Percentiles rank a stretch among this genome's conserved stretches.
phyloP scores from a whole-genome alignment of 2,329 filamentous ascomycete species.

The Rhynchosporium graminicola region DNA sequence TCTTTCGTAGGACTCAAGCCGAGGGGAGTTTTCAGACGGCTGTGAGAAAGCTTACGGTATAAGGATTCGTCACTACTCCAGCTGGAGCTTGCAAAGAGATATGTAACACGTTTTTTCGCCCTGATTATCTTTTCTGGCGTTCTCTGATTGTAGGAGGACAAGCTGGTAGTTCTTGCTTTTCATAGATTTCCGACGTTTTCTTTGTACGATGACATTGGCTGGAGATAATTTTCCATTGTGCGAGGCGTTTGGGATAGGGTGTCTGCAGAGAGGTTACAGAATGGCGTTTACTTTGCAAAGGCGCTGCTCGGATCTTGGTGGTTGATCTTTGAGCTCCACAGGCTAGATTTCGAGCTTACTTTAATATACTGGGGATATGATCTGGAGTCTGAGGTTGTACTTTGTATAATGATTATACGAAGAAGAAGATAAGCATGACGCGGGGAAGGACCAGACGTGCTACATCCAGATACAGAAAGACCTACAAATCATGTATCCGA shows the following conservation, averaged over 20 bases:
- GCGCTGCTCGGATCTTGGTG: neutral
- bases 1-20: conserved; percentile 33
- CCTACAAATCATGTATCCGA: neutral
- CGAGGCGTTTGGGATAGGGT: neutral
- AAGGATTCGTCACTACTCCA: neutral
- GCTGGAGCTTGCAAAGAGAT: neutral
- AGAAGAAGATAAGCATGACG: conserved; percentile 1
- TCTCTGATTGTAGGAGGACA: neutral
- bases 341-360: neutral
- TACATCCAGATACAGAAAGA: neutral
- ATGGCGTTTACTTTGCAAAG: neutral
- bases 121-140: neutral
- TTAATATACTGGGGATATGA: neutral
- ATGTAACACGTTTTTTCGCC: neutral
- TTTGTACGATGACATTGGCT: neutral
- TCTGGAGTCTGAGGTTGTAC: neutral
- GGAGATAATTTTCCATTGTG: neutral
- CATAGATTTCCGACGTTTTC: neutral
- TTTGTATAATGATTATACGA: conserved; percentile 7
- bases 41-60: conserved; percentile 18
- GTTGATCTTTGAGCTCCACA: neutral
- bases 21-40: conserved; percentile 32
- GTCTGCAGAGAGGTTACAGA: neutral
- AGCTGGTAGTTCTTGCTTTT: neutral
- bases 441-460: neutral